Evolutionary conservation across 2,329 filamentous ascomycete genomes (phyloP).

Genomic region (Apiospora saccharicola): DNA sequence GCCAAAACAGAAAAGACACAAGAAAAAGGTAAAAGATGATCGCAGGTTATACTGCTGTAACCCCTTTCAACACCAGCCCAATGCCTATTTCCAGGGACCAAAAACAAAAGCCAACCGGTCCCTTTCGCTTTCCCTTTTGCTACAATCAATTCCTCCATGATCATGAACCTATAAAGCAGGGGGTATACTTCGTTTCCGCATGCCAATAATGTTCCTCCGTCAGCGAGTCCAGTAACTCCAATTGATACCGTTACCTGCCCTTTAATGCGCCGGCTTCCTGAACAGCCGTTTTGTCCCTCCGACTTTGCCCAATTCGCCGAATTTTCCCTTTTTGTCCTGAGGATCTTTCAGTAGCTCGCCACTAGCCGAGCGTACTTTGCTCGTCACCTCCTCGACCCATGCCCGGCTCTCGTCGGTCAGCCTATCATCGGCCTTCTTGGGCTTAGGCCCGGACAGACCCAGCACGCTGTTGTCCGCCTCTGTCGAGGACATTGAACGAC

Average conservation of each 20-base stretch:
- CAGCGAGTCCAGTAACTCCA: neutral
- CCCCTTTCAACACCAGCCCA: conserved; percentile 18
- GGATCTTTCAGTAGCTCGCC: conserved; percentile 52
- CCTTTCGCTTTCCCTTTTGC: conserved; percentile 17
- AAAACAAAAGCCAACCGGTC: neutral
- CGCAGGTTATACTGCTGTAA: conserved; percentile 16
- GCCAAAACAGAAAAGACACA: neutral
- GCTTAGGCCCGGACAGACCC: conserved; percentile 74
- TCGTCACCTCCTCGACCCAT: conserved; percentile 86
- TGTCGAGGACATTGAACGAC: conserved; percentile 58
- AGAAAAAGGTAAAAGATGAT: conserved; percentile 1
- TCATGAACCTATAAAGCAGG: conserved; percentile 10
- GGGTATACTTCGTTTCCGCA: conserved; percentile 4
- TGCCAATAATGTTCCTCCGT: conserved; percentile 4
- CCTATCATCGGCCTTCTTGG: conserved; percentile 67
- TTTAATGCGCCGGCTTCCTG: conserved; percentile 34
- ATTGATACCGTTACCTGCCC: neutral
- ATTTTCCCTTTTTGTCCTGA: conserved; percentile 49
- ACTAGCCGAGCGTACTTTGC: conserved; percentile 77
- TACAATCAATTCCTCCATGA: conserved; percentile 15
- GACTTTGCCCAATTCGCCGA: conserved; percentile 75
- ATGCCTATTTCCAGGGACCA: conserved; percentile 10
- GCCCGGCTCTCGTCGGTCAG: conserved; percentile 77
- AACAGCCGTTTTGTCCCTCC: conserved; percentile 78
- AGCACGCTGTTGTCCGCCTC: conserved; percentile 67